A percentile compares a stretch with the other conserved stretches of the same genome.
Evolutionary conservation across 345 rosid genomes (phyloP).

Genomic region (Eutrema heterophyllum): DNA sequence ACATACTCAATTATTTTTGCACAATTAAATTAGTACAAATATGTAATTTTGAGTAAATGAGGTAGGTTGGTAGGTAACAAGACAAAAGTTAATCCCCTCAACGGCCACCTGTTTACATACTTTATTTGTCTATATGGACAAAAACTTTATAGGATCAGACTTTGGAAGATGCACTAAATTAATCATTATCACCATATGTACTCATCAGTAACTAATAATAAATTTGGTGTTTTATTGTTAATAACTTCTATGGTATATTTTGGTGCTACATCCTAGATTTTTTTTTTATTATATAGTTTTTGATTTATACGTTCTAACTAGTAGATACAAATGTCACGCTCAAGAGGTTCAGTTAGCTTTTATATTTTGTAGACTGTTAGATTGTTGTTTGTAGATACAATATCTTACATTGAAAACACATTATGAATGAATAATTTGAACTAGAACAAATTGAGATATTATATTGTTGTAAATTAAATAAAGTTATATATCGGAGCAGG

Average conservation of each 20-base stretch:
- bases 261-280: not conserved
- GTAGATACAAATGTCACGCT: not conserved
- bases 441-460: not conserved
- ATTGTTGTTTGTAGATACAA: not conserved
- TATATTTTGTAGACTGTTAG: not conserved
- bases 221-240: not conserved
- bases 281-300: not conserved
- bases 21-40: not conserved
- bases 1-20: not conserved
- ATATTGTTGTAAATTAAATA: not conserved
- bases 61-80: conserved; percentile 22
- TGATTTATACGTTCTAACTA: not conserved
- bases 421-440: not conserved
- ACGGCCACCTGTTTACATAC: conserved; percentile 22
- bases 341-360: not conserved
- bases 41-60: conserved; percentile 7
- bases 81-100: conserved; percentile 10
- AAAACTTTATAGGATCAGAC: not conserved
- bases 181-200: not conserved
- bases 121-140: not conserved
- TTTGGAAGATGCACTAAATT: conserved; percentile 17
- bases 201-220: not conserved
- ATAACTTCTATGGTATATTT: not conserved
- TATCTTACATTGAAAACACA: not conserved
- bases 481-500: not conserved